Percentiles rank a stretch among this genome's conserved stretches.
Evolutionary conservation across 352 stramenopile species (phyloP).

Genomic region (Blastocystis hominis): DNA sequence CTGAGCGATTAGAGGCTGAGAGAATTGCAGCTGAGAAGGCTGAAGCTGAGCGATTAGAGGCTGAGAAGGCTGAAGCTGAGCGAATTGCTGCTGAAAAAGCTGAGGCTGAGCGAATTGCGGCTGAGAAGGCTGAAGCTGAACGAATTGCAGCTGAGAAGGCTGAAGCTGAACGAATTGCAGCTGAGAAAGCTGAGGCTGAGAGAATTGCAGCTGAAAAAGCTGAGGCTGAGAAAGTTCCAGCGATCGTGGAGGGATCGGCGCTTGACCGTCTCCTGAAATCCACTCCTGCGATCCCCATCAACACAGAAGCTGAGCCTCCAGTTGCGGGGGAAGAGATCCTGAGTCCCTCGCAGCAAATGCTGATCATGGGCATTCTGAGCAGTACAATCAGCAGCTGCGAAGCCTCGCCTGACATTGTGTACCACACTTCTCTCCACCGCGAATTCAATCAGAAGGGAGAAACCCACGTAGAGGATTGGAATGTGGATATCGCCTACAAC

Average conservation of each 20-base stretch:
- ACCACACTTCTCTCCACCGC: neutral
- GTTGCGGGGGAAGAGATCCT: neutral
- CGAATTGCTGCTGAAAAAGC: neutral
- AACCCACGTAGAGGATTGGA: neutral
- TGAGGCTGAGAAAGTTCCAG: neutral
- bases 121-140: neutral
- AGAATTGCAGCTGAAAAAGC: neutral
- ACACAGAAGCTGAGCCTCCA: neutral
- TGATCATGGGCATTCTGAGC: neutral
- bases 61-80: neutral
- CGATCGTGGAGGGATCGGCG: neutral
- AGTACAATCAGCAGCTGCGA: neutral
- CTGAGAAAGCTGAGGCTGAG: neutral
- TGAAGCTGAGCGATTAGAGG: neutral
- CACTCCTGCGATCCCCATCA: neutral
- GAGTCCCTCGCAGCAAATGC: conserved; percentile 9
- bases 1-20: neutral
- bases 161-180: neutral
- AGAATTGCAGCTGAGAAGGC: neutral
- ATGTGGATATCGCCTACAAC: neutral
- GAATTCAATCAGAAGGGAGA: neutral
- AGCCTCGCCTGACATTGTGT: neutral
- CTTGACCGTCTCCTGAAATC: conserved; percentile 11
- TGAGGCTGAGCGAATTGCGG: neutral
- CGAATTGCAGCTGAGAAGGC: neutral